These are phyloP conservation scores for Globisporangium camurandrum DNA, from an alignment of 352 stramenopile genomes.

Conservation along the genomic window DNA sequence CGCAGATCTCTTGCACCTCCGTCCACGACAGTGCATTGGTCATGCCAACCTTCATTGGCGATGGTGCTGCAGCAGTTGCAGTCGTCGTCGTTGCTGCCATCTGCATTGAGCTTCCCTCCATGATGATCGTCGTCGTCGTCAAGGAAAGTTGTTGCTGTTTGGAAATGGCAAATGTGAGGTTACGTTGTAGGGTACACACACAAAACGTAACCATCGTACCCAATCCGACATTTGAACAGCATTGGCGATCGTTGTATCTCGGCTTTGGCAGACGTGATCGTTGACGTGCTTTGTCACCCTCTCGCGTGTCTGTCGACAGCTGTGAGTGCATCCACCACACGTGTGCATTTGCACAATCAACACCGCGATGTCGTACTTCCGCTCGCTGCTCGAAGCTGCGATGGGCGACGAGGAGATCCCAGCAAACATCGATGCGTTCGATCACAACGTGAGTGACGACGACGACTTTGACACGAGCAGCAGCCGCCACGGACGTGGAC, in stretches of 20 bases:
- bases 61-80: not conserved
- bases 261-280: no score
- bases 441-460: conserved; percentile 21
- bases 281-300: no score
- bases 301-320: no score
- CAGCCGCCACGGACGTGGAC: conserved; percentile 5
- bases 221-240: no score
- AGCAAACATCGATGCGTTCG: conserved; percentile 38
- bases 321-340: no score
- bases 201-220: no score
- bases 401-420: conserved; percentile 62
- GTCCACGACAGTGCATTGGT: conserved; percentile 36
- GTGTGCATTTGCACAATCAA: conserved; percentile 1
- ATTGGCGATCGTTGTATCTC: no score
- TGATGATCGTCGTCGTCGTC: no score
- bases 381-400: conserved; percentile 73
- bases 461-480: conserved; percentile 12
- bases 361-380: conserved; percentile 65
- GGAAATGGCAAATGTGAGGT: no score
- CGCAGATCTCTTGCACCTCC: conserved; percentile 64
- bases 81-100: not conserved
- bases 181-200: no score
- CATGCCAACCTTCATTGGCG: not conserved
- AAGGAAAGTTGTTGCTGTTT: no score
- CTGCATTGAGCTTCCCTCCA: no score